phyloP scores from a whole-genome alignment of 768 basidiomycete genomes.

The Panaeolus cyanescens region DNA sequence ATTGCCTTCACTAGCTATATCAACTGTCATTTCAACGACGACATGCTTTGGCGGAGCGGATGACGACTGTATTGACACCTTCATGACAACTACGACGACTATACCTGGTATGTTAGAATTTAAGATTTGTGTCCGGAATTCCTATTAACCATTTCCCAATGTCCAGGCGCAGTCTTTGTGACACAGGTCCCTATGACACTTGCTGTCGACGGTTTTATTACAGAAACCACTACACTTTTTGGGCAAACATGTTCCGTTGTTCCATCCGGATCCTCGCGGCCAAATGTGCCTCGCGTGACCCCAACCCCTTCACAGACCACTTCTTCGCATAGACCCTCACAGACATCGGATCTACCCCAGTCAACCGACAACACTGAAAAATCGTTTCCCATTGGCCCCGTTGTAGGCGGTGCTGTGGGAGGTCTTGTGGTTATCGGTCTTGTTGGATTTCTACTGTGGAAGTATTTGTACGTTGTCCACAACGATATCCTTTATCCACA shows the following conservation, averaged over 20 bases:
- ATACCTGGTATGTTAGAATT: not conserved
- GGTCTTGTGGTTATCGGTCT: not conserved
- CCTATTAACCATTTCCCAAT: not conserved
- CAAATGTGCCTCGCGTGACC: not conserved
- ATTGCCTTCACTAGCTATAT: not conserved
- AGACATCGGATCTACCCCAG: not conserved
- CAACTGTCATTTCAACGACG: not conserved
- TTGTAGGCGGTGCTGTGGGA: not conserved
- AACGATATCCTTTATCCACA: too few relatives aligned
- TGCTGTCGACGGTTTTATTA: not conserved
- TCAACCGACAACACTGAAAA: not conserved
- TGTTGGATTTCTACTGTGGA: not conserved
- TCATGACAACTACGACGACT: not conserved
- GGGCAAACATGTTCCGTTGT: not conserved
- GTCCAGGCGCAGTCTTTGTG: not conserved
- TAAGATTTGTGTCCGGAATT: not conserved
- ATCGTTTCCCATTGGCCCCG: not conserved
- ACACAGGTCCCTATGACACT: not conserved
- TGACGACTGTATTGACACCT: not conserved
- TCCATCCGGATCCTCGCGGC: not conserved
- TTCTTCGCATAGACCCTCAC: not conserved
- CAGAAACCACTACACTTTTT: not conserved
- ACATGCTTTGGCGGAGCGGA: not conserved
- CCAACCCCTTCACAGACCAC: not conserved
- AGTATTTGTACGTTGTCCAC: not conserved